Evolutionary conservation across 1,139 yeast species (phyloP).

Genomic region (Lodderomyces margitis): DNA sequence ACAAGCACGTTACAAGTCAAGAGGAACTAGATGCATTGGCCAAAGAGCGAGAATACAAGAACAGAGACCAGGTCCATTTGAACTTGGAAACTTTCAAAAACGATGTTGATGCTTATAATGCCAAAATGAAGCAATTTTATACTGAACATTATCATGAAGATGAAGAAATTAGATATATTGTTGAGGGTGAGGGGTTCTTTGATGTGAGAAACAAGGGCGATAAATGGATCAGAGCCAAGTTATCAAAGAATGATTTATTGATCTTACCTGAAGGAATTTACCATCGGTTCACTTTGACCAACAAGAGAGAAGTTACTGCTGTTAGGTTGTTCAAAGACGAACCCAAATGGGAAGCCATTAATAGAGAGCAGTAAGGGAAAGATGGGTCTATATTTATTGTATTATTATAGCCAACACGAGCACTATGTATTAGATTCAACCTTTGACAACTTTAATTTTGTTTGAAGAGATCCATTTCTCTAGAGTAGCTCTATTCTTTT

Average conservation of each 20-base stretch:
- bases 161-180: conserved; percentile 88
- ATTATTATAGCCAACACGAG: too few species aligned
- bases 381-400: too few species aligned
- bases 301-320: conserved; percentile 65
- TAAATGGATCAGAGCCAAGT: conserved; percentile 75
- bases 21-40: conserved; percentile 71
- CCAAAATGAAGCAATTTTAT: conserved; percentile 70
- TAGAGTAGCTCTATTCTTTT: conserved; percentile 51
- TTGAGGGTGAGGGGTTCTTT: conserved; percentile 90
- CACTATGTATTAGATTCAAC: conserved; percentile 5
- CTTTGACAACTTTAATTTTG: conserved; percentile 60
- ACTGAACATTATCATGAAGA: conserved; percentile 94
- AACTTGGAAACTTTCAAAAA: conserved; percentile 63
- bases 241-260: conserved; percentile 64
- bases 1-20: conserved; percentile 49
- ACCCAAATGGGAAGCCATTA: conserved; percentile 93
- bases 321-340: conserved; percentile 87
- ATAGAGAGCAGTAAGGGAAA: conserved; percentile 41
- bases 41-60: conserved; percentile 66
- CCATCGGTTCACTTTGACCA: conserved; percentile 81
- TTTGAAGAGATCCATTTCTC: conserved; percentile 67
- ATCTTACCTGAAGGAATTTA: conserved; percentile 89
- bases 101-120: conserved; percentile 55
- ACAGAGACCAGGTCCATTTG: conserved; percentile 70
- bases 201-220: conserved; percentile 74